Conservation (phyloP, 306 rosid species). For the Hylodesmum podocarpum region DNA sequence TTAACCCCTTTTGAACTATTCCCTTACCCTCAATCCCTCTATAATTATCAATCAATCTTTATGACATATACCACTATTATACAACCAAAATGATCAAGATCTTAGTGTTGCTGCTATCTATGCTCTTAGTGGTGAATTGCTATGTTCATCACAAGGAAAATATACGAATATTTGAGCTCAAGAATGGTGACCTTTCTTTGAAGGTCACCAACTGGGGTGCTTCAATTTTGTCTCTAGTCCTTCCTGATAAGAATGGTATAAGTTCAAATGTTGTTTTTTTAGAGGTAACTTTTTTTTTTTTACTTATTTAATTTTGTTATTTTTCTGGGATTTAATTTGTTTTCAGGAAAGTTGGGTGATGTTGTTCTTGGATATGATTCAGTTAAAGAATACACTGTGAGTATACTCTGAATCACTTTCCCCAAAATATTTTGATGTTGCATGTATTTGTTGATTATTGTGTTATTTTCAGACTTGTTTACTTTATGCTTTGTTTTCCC, state of each 20-base stretch:
- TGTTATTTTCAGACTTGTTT: background rate
- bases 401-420: background rate
- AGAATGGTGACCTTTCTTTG: constrained; percentile 41
- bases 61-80: too few relatives aligned
- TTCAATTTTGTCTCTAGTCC: constrained; percentile 36
- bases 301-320: background rate
- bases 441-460: background rate
- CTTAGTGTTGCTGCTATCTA: constrained; percentile 20
- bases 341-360: constrained; percentile 71
- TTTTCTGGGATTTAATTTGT: constrained; percentile 13
- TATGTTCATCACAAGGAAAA: constrained; percentile 6
- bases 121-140: constrained; percentile 23
- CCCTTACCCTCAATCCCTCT: background rate
- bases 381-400: constrained; percentile 52
- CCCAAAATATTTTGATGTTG: background rate
- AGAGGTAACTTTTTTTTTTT: background rate
- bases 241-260: constrained; percentile 46
- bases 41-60: too few relatives aligned
- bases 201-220: constrained; percentile 55
- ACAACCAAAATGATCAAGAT: constrained; percentile 31
- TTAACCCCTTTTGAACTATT: background rate
- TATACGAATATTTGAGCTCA: constrained; percentile 41
- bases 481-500: background rate
- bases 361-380: constrained; percentile 80
- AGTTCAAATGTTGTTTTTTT: background rate